Evolutionary conservation across 2,329 filamentous ascomycete species (phyloP).

Genomic region (Lasiodiplodia sp.): DNA sequence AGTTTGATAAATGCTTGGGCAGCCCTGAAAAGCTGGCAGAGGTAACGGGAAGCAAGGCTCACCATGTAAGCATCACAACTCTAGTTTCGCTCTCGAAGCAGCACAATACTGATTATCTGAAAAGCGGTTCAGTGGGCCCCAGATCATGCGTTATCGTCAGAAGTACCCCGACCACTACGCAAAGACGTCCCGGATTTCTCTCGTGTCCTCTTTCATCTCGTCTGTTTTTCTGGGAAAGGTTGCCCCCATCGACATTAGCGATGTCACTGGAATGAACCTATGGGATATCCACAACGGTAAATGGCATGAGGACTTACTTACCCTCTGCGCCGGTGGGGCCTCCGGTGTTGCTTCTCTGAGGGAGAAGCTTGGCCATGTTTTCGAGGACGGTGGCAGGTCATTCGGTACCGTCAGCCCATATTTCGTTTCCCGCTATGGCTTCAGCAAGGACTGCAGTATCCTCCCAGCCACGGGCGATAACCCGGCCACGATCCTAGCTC

Average conservation of each 20-base stretch:
- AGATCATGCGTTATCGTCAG: conserved; percentile 87
- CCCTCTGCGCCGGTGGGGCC: conserved; percentile 74
- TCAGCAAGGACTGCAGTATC: conserved; percentile 76
- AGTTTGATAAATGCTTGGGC: conserved; percentile 79
- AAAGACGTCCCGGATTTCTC: conserved; percentile 82
- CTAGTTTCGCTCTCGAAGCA: not conserved
- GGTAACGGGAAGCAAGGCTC: conserved; percentile 88
- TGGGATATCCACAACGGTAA: conserved; percentile 82
- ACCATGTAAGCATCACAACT: conserved; percentile 73
- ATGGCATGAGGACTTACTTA: conserved; percentile 79
- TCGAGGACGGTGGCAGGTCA: conserved; percentile 78
- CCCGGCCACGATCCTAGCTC: conserved; percentile 89
- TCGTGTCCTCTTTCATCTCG: conserved; percentile 94
- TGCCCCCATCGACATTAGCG: conserved; percentile 90
- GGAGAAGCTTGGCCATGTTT: conserved; percentile 80
- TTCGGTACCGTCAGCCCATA: conserved; percentile 80
- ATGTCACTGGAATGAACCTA: conserved; percentile 95
- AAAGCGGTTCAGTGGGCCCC: conserved; percentile 93
- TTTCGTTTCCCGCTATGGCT: conserved; percentile 80
- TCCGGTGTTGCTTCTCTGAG: conserved; percentile 71
- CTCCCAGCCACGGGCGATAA: conserved; percentile 95
- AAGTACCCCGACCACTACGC: conserved; percentile 83
- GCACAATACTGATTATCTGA: conserved; percentile 31
- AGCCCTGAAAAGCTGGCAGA: conserved; percentile 73
- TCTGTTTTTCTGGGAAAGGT: conserved; percentile 86